phyloP scores from a whole-genome alignment of 345 rosid species.

The Linum usitatissimum region DNA sequence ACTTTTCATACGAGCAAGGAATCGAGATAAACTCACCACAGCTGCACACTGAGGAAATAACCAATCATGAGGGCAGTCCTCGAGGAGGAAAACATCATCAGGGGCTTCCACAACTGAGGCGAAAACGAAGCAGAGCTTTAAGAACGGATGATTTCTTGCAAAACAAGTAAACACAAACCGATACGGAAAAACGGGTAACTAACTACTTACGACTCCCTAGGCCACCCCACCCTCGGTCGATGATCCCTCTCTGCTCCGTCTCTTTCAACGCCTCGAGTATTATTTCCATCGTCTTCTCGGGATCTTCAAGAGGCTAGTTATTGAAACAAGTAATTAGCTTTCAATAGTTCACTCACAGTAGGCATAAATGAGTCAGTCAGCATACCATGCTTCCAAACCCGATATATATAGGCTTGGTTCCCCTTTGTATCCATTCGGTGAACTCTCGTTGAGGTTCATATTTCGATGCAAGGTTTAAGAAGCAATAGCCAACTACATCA shows the following conservation, averaged over 20 bases:
- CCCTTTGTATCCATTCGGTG: slow-evolving; percentile 60
- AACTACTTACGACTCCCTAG: slow-evolving; percentile 66
- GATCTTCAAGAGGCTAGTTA: slow-evolving; percentile 88
- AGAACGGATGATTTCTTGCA: slow-evolving; percentile 5
- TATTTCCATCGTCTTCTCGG: slow-evolving; percentile 55
- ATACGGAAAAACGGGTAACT: not conserved
- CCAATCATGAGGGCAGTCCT: slow-evolving; percentile 99
- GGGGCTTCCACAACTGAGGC: slow-evolving; percentile 62
- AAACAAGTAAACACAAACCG: not conserved
- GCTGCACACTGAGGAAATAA: slow-evolving; percentile 96
- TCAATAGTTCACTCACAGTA: slow-evolving; percentile 6
- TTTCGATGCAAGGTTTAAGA: slow-evolving; percentile 72
- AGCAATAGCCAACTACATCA: slow-evolving; percentile 95
- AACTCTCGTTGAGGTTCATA: slow-evolving; percentile 67
- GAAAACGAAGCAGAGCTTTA: slow-evolving; percentile 7
- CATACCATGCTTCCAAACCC: slow-evolving; percentile 99
- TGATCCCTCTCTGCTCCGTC: slow-evolving; percentile 85
- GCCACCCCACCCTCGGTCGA: slow-evolving; percentile 94
- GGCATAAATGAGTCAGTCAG: slow-evolving; percentile 1
- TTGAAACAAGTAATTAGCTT: slow-evolving; percentile 6
- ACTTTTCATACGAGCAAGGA: too few species aligned
- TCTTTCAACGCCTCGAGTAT: slow-evolving; percentile 76
- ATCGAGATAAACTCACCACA: slow-evolving; percentile 41
- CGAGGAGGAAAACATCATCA: slow-evolving; percentile 57
- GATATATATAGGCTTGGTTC: slow-evolving; percentile 72